Percentiles rank a stretch among this genome's conserved stretches.
Evolutionary conservation across 1,284 basidiomycete genomes (phyloP).

Genomic region (Trichosporon asahii): DNA sequence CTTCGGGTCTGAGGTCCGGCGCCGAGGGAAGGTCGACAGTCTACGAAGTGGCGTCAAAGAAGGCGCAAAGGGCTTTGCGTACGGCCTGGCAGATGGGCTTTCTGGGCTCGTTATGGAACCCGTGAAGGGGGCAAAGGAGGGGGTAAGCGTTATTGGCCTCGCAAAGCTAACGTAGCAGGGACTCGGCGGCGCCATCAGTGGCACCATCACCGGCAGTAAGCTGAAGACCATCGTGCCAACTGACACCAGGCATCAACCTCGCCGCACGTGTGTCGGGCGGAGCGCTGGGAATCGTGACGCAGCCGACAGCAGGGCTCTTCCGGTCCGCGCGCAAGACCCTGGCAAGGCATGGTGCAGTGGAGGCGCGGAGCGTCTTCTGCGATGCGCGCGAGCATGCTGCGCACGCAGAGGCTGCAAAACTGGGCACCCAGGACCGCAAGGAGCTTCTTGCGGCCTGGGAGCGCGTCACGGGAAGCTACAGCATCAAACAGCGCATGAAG

Average conservation of each 20-base stretch:
- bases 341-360: background rate
- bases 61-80: constrained; percentile 52
- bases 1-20: constrained; percentile 55
- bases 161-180: background rate
- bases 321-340: constrained; percentile 15
- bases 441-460: constrained; percentile 13
- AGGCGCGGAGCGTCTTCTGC: constrained; percentile 7
- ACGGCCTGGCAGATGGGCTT: constrained; percentile 58
- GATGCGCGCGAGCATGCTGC: constrained; percentile 7
- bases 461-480: background rate
- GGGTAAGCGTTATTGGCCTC: constrained; percentile 25
- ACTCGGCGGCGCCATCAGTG: constrained; percentile 21
- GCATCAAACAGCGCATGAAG: background rate
- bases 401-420: background rate
- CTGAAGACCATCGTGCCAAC: background rate
- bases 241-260: constrained; percentile 50
- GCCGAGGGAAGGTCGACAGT: constrained; percentile 52
- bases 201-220: constrained; percentile 29
- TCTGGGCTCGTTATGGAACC: constrained; percentile 59
- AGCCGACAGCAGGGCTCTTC: constrained; percentile 18
- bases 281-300: constrained; percentile 21
- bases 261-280: constrained; percentile 54
- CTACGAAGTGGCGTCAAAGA: constrained; percentile 56
- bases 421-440: constrained; percentile 7
- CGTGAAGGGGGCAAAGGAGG: constrained; percentile 56